A percentile compares a stretch with the other conserved stretches of the same genome.
Conservation (phyloP, 1,139 yeast species). For the Lodderomyces orthopsilosis region DNA sequence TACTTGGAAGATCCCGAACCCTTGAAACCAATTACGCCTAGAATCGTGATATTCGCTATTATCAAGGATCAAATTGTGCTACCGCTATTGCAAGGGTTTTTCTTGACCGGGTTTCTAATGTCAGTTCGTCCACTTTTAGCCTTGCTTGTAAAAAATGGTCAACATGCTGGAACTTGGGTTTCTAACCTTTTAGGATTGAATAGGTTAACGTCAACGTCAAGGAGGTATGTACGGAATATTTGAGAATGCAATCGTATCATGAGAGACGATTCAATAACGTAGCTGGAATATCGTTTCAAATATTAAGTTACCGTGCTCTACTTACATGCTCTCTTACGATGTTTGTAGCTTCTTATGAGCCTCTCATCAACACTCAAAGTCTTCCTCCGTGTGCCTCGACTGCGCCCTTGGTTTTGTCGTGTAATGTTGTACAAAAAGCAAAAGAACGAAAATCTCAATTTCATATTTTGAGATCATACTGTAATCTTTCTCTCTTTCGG, state of each 20-base stretch:
- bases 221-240: neutral
- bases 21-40: slow-evolving; percentile 41
- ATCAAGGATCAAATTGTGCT: slow-evolving; percentile 63
- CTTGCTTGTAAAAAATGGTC: slow-evolving; percentile 30
- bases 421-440: slow-evolving; percentile 1
- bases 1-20: slow-evolving; percentile 19
- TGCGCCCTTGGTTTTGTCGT: slow-evolving; percentile 1
- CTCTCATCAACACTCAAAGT: no score
- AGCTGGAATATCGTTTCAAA: no score
- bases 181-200: slow-evolving; percentile 24
- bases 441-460: neutral
- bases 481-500: neutral
- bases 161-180: slow-evolving; percentile 29
- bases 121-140: slow-evolving; percentile 29
- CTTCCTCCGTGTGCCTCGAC: no score
- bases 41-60: slow-evolving; percentile 52
- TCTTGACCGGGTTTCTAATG: slow-evolving; percentile 38
- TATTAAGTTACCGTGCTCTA: no score
- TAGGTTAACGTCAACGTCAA: slow-evolving; percentile 6
- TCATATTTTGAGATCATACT: no score
- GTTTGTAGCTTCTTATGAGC: no score
- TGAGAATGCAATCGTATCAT: no score
- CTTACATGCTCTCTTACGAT: no score
- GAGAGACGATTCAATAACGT: no score
- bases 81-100: slow-evolving; percentile 55